These are phyloP conservation scores for Aphanomyces astaci DNA, from an alignment of 352 stramenopile genomes.

Conservation along the genomic window DNA sequence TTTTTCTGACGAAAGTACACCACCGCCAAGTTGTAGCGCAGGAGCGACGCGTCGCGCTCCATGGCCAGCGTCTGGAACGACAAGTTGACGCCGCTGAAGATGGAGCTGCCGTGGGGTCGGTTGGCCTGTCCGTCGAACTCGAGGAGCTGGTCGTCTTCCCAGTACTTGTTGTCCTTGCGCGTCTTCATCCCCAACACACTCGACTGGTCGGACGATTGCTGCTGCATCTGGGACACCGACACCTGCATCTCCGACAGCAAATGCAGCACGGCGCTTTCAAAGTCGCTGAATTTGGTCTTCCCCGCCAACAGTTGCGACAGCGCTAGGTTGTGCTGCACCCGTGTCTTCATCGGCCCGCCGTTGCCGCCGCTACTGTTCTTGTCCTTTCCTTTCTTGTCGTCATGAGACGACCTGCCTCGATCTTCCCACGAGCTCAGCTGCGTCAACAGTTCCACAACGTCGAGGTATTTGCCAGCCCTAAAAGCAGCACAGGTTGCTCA, in stretches of 20 bases:
- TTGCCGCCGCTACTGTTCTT: slow-evolving; percentile 13
- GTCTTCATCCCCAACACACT: slow-evolving; percentile 21
- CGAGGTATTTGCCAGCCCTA: slow-evolving; percentile 78
- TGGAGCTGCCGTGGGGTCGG: not conserved
- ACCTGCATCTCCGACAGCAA: slow-evolving; percentile 37
- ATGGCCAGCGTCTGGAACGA: slow-evolving; percentile 36
- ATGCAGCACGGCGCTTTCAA: slow-evolving; percentile 62
- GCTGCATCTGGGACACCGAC: slow-evolving; percentile 33
- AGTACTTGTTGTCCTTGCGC: slow-evolving; percentile 24
- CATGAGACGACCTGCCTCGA: slow-evolving; percentile 55
- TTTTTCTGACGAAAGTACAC: slow-evolving; percentile 85
- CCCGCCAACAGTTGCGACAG: slow-evolving; percentile 59
- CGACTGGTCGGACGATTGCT: slow-evolving; percentile 1
- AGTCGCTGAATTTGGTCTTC: slow-evolving; percentile 52
- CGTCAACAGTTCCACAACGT: slow-evolving; percentile 73
- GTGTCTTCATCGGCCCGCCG: slow-evolving; percentile 10
- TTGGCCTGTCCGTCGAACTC: not conserved
- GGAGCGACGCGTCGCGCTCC: slow-evolving; percentile 76
- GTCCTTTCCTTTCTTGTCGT: slow-evolving; percentile 14
- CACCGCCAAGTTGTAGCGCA: slow-evolving; percentile 88
- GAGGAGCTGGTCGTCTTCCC: slow-evolving; percentile 13
- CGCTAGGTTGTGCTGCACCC: slow-evolving; percentile 75
- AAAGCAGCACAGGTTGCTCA: not conserved
- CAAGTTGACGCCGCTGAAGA: slow-evolving; percentile 22
- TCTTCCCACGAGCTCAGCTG: slow-evolving; percentile 74